Percentiles rank a stretch among this genome's conserved stretches.
Evolutionary conservation across 2,329 filamentous ascomycete species (phyloP).

Genomic region (Penicillium brevicompactum): DNA sequence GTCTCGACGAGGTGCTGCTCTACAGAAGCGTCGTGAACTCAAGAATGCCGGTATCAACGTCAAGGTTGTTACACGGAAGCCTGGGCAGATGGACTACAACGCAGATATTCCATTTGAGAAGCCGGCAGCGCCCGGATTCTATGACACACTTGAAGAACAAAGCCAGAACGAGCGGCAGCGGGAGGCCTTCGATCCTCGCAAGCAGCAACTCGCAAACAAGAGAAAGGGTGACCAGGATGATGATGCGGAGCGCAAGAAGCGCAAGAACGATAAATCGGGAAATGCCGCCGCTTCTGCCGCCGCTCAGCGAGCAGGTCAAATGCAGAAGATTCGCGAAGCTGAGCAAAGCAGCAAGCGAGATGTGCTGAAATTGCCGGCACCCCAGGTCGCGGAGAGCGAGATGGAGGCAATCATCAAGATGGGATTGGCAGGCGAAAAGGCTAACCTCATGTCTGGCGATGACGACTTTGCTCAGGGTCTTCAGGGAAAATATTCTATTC

Average conservation of each 20-base stretch:
- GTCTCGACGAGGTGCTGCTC: constrained; percentile 80
- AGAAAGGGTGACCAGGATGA: constrained; percentile 91
- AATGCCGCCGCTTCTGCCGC: constrained; percentile 80
- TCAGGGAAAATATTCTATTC: constrained; percentile 81
- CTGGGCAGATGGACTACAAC: constrained; percentile 99
- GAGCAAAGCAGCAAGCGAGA: constrained; percentile 95
- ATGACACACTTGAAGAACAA: constrained; percentile 85
- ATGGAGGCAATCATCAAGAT: constrained; percentile 98
- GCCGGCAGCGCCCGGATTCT: constrained; percentile 83
- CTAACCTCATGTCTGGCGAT: constrained; percentile 71
- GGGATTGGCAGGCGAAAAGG: constrained; percentile 89
- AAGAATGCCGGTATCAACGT: constrained; percentile 99
- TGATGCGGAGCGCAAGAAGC: constrained; percentile 74
- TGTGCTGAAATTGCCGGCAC: constrained; percentile 77
- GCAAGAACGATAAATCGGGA: constrained; percentile 83
- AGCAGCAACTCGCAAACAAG: constrained; percentile 88
- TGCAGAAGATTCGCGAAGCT: constrained; percentile 92
- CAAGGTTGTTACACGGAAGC: constrained; percentile 87
- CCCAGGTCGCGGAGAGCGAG: constrained; percentile 90
- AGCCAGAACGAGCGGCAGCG: constrained; percentile 79
- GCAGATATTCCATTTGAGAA: constrained; percentile 98
- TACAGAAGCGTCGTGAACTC: constrained; percentile 94
- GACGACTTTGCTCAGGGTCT: constrained; percentile 86
- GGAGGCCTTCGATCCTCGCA: constrained; percentile 85
- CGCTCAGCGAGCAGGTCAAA: constrained; percentile 87